Evolutionary conservation across 2,329 filamentous ascomycete genomes (phyloP).

Genomic region (Aspergillus fructus): DNA sequence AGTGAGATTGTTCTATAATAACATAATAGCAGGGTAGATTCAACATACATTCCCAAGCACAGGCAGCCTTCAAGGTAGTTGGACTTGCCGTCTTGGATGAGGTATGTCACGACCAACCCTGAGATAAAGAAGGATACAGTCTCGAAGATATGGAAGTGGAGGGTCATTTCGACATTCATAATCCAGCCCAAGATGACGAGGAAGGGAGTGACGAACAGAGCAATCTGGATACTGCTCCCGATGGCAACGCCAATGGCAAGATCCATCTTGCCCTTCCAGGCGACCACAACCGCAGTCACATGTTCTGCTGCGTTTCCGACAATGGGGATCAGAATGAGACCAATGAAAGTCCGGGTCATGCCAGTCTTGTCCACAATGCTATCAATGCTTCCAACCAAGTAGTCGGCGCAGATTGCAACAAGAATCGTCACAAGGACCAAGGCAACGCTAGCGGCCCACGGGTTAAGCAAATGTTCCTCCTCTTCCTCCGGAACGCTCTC

Average conservation of each 20-base stretch:
- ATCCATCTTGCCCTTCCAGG: slow-evolving; percentile 69
- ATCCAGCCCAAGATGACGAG: slow-evolving; percentile 80
- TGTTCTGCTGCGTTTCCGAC: slow-evolving; percentile 84
- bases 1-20: slow-evolving; percentile 2
- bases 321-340: slow-evolving; percentile 76
- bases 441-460: slow-evolving; percentile 63
- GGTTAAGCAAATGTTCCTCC: slow-evolving; percentile 57
- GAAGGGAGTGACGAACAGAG: slow-evolving; percentile 76
- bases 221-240: slow-evolving; percentile 79
- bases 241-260: slow-evolving; percentile 76
- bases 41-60: slow-evolving; percentile 56
- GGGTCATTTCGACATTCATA: slow-evolving; percentile 68
- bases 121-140: slow-evolving; percentile 76
- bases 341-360: slow-evolving; percentile 79
- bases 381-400: slow-evolving; percentile 74
- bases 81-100: slow-evolving; percentile 77
- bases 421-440: slow-evolving; percentile 68
- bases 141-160: slow-evolving; percentile 79
- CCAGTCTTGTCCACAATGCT: slow-evolving; percentile 66
- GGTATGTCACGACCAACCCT: slow-evolving; percentile 69
- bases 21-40: neutral
- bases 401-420: slow-evolving; percentile 73
- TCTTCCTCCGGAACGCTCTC: slow-evolving; percentile 37
- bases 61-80: slow-evolving; percentile 83
- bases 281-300: slow-evolving; percentile 77